Conservation (phyloP, 2,329 filamentous ascomycete species). For the Colletotrichum cordylinicola region DNA sequence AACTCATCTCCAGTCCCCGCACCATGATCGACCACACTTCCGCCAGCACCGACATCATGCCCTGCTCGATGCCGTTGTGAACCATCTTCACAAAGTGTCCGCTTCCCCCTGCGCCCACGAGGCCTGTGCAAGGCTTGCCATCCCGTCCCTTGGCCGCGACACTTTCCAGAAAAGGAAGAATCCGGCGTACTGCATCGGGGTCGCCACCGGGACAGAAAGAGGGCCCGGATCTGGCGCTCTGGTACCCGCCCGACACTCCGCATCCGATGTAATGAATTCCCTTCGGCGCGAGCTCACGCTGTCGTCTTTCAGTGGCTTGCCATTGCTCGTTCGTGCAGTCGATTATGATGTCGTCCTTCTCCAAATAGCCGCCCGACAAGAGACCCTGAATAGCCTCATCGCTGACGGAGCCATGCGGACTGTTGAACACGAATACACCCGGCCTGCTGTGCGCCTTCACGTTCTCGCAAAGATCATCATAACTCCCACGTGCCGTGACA, state of each 20-base stretch:
- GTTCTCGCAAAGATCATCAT: constrained; percentile 34
- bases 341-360: constrained; percentile 68
- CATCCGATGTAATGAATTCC: constrained; percentile 72
- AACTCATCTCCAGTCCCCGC: constrained; percentile 59
- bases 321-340: constrained; percentile 75
- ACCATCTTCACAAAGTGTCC: constrained; percentile 81
- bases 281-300: constrained; percentile 58
- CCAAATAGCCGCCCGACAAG: constrained; percentile 37
- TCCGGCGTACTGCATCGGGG: constrained; percentile 57
- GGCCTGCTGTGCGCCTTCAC: neutral
- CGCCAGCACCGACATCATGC: constrained; percentile 68
- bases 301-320: constrained; percentile 66
- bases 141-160: constrained; percentile 68
- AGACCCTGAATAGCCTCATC: neutral
- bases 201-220: constrained; percentile 72
- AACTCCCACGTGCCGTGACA: constrained; percentile 31
- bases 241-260: constrained; percentile 74
- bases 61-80: constrained; percentile 77
- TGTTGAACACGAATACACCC: neutral
- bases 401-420: neutral
- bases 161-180: constrained; percentile 65
- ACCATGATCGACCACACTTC: constrained; percentile 72
- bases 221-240: constrained; percentile 68
- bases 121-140: constrained; percentile 64
- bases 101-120: constrained; percentile 65